Conservation (phyloP, 345 rosid species). For the sweet orange (Citrus sinensis) region DVS_A1.0 CM039169.1:864001-864500, state of each 20-base stretch:
- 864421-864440: constrained; percentile 98
- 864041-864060: constrained; percentile 34
- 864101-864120: constrained; percentile 49
- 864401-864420: constrained; percentile 89
- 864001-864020: constrained; percentile 20
- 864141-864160: constrained; percentile 78
- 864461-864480: constrained; percentile 93
- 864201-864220: constrained; percentile 98
- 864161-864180: constrained; percentile 64
- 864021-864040: constrained; percentile 19
- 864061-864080: constrained; percentile 32
- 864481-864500: constrained; percentile 78
- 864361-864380: constrained; percentile 29
- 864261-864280: constrained; percentile 96
- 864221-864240: constrained; percentile 86
- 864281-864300: constrained; percentile 87
- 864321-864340: neutral
- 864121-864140: constrained; percentile 62
- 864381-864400: constrained; percentile 96
- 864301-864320: constrained; percentile 7
- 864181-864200: constrained; percentile 70
- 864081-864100: constrained; percentile 50
- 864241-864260: constrained; percentile 99
- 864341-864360: neutral
- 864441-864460: constrained; percentile 98